A percentile compares a stretch with the other conserved stretches of the same genome.
Conservation (phyloP, 306 rosid genomes). For the Cucumis cinereus region DNA sequence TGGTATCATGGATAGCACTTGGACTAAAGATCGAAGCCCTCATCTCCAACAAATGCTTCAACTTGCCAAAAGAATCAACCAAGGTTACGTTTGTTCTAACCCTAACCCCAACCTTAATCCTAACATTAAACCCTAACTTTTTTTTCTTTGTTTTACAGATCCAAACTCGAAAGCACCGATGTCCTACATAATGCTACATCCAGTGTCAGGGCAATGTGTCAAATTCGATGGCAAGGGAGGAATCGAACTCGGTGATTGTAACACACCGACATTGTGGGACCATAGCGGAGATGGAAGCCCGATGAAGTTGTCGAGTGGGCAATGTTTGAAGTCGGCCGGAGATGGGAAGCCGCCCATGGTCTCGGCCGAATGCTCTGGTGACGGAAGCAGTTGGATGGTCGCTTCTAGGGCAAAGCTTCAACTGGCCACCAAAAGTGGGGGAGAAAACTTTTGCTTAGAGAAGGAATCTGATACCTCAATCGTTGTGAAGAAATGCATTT, state of each 20-base stretch:
- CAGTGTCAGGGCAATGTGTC: conserved; percentile 22
- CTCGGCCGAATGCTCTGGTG: conserved; percentile 19
- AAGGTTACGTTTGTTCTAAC: conserved; percentile 14
- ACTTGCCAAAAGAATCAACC: conserved; percentile 17
- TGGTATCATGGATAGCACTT: conserved; percentile 20
- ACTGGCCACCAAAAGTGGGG: conserved; percentile 15
- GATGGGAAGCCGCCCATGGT: conserved; percentile 18
- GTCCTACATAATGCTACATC: conserved; percentile 27
- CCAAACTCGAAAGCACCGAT: conserved; percentile 23
- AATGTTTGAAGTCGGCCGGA: conserved; percentile 24
- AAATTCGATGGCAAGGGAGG: conserved; percentile 14
- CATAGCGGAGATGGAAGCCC: conserved; percentile 19
- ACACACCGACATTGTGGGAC: conserved; percentile 16
- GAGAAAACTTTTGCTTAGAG: conserved; percentile 19
- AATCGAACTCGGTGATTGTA: conserved; percentile 23
- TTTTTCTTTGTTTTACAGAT: conserved; percentile 3
- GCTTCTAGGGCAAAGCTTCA: conserved; percentile 29
- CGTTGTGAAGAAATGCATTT: conserved; percentile 27
- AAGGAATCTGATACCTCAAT: conserved; percentile 18
- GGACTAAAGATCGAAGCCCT: conserved; percentile 21
- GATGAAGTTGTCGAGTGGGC: conserved; percentile 6
- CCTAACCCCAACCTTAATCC: too few species aligned
- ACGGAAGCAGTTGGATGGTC: conserved; percentile 22
- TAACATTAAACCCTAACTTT: too few species aligned
- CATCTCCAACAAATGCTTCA: conserved; percentile 19